Evolutionary conservation across 2,329 filamentous ascomycete species (phyloP).

Genomic region (Helicocarpus griseus): DNA sequence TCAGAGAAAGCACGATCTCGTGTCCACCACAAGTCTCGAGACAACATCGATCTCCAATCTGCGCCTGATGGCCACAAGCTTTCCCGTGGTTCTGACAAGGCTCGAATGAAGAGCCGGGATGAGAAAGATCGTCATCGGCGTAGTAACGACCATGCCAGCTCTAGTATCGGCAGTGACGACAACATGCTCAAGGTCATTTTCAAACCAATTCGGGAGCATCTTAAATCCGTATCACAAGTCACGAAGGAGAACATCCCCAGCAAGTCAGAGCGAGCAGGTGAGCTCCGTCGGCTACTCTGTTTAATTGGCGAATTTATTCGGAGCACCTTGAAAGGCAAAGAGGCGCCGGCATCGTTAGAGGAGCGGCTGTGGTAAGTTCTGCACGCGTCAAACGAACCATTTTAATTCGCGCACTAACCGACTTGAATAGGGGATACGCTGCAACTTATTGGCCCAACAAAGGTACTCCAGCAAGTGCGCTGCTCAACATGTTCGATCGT

Average conservation of each 20-base stretch:
- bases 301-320: constrained; percentile 39
- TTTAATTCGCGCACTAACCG: neutral
- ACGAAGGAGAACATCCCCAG: constrained; percentile 38
- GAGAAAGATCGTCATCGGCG: constrained; percentile 17
- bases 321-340: constrained; percentile 28
- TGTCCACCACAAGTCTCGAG: constrained; percentile 31
- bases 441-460: constrained; percentile 40
- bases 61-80: constrained; percentile 28
- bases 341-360: constrained; percentile 32
- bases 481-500: constrained; percentile 12
- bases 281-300: constrained; percentile 34
- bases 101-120: constrained; percentile 8
- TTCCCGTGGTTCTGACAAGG: constrained; percentile 2
- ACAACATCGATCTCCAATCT: constrained; percentile 36
- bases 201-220: constrained; percentile 35
- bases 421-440: constrained; percentile 32
- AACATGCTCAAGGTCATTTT: constrained; percentile 37
- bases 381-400: neutral
- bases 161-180: constrained; percentile 24
- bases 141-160: constrained; percentile 14
- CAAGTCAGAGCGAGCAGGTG: constrained; percentile 33
- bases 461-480: constrained; percentile 15
- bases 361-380: constrained; percentile 35
- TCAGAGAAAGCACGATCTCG: constrained; percentile 33
- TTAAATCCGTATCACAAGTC: constrained; percentile 35